Base-by-base conservation (phyloP, 2,329 filamentous ascomycete species). In the Fusarium abutilonis region DNA sequence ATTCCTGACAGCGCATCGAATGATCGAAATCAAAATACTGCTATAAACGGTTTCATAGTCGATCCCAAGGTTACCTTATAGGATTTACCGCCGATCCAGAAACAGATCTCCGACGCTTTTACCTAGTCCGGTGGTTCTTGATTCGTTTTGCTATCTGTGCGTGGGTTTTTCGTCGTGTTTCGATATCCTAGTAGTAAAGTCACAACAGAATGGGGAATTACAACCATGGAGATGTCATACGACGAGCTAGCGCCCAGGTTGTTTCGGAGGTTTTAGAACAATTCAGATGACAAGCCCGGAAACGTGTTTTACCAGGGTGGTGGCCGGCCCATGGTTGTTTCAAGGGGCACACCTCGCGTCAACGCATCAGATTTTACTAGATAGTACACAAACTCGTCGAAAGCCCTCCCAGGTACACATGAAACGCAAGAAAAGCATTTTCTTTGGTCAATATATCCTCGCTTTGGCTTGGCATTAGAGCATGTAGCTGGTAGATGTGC, bases 231-330 rank as follows among this genome's bases (percentile, higher is more conserved):
- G 7, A 14, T 9, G 15, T 35, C 11, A 35, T 23, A n/a, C 42
- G 42, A 23, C 19, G 10, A 32, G 19, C 31, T 26, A 32, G 29
- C 42, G 42, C 17, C 31, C 31, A 45, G 42, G 42, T n/a, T 9
- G 44, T 47, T 47, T 47, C 34, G 21, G 43, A 26, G 19, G 19
- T 13, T 35, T 23, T 3, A 8, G 23, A 34, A 19, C 15, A 17
- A 26, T 32, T 11, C 17, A 39, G 15, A 15, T 7, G 35, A 40
- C 8, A 21, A 28, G 17, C 21, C 38, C 17, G 28, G 34, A 53
- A 53, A 53, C 51, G 36, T 35, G 46, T 39, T 49, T 54, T 41
- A 45, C 45, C 10, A 50, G 45, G 51, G 29, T 38, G 9, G 36
- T 19, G 19, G 19, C 19, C 19, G 19, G 19, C 4, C 39, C 15